These are phyloP conservation scores for Botrytis deweyae DNA, from an alignment of 2,329 filamentous ascomycete genomes.

Conservation along the genomic window DNA sequence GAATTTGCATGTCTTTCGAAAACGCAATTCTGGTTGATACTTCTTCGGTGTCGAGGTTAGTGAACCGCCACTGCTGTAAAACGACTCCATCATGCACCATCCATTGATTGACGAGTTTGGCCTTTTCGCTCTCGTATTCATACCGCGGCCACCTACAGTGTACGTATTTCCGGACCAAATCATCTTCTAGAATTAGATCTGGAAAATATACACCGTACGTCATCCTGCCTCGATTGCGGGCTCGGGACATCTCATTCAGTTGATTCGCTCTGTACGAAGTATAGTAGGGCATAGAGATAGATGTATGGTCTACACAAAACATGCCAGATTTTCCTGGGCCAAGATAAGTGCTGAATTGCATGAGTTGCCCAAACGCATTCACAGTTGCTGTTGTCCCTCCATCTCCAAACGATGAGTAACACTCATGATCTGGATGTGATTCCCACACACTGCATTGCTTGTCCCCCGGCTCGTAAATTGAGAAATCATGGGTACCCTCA, in stretches of 20 bases:
- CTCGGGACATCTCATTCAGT: not conserved
- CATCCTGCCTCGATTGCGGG: accelerated
- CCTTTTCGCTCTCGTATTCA: not conserved
- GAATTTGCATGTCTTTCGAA: not conserved
- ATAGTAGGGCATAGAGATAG: accelerated
- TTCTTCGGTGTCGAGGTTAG: not conserved
- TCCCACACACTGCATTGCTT: not conserved
- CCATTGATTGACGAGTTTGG: not conserved
- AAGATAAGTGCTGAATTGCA: not conserved
- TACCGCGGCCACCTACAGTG: not conserved
- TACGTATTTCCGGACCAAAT: not conserved
- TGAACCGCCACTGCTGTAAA: not conserved
- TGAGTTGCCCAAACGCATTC: not conserved
- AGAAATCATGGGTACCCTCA: not conserved
- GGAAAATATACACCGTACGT: not conserved
- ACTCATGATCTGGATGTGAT: not conserved
- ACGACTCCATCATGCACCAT: not conserved
- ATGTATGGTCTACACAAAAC: not conserved
- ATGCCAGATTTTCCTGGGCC: not conserved
- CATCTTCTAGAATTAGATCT: not conserved
- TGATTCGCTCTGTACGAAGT: accelerated
- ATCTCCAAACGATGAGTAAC: not conserved
- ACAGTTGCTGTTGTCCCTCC: not conserved
- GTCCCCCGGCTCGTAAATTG: not conserved
- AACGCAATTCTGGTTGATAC: not conserved